Conservation (phyloP, 208 protist genomes). For the Perkinsela sp. region DNA sequence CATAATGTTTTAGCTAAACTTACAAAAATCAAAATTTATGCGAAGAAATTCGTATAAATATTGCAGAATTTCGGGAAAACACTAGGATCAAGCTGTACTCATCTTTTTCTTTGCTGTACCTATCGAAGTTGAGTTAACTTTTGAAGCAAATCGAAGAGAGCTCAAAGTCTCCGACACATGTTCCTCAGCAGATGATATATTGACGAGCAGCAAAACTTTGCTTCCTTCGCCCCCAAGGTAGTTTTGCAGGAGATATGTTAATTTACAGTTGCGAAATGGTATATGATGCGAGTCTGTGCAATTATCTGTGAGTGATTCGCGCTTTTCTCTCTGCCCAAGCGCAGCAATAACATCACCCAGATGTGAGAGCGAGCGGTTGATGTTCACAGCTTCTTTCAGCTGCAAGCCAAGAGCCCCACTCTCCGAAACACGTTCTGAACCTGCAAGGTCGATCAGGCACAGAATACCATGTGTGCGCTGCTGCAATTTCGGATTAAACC, state of each 20-base stretch:
- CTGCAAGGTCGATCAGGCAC: conserved; percentile 72
- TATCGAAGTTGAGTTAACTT: conserved; percentile 54
- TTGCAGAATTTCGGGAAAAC: too few species aligned
- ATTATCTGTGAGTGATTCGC: conserved; percentile 2
- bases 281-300: conserved; percentile 7
- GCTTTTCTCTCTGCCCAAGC: conserved; percentile 16
- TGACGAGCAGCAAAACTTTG: conserved; percentile 76
- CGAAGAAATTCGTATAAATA: too few species aligned
- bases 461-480: conserved; percentile 38
- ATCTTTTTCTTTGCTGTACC: conserved; percentile 37
- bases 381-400: conserved; percentile 64
- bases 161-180: conserved; percentile 46
- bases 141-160: conserved; percentile 66
- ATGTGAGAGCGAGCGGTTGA: conserved; percentile 60
- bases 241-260: conserved; percentile 65
- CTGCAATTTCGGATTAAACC: conserved; percentile 19
- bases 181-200: conserved; percentile 26
- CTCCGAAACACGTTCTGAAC: conserved; percentile 64
- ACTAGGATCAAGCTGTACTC: conserved; percentile 12
- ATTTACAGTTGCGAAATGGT: conserved; percentile 62
- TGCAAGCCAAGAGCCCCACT: conserved; percentile 51
- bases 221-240: conserved; percentile 47
- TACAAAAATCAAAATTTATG: too few species aligned
- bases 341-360: conserved; percentile 71
- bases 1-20: too few species aligned